phyloP scores from a whole-genome alignment of 1,139 yeast species.

The Zygosaccharomyces pseudobailii region DNA sequence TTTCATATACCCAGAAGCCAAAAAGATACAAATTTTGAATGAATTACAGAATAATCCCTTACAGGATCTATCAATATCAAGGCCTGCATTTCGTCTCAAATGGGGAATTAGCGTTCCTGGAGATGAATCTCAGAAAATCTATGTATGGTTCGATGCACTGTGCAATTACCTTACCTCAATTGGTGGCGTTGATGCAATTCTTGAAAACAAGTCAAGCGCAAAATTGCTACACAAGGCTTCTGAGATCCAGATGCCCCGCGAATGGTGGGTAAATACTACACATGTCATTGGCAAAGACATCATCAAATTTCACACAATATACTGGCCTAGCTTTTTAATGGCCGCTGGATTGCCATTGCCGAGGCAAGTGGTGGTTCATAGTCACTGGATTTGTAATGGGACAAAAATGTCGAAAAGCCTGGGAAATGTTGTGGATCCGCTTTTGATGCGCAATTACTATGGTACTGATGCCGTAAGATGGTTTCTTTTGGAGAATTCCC shows the following conservation, averaged over 20 bases:
- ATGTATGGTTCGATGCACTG: conserved; percentile 97
- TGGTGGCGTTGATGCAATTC: conserved; percentile 47
- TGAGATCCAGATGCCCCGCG: conserved; percentile 5
- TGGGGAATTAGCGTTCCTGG: conserved; percentile 94
- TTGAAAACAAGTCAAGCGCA: conserved; percentile 21
- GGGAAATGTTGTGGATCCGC: conserved; percentile 96
- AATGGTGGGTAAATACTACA: conserved; percentile 41
- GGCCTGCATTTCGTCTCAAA: conserved; percentile 68
- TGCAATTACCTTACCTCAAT: conserved; percentile 76
- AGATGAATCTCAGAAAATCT: conserved; percentile 72
- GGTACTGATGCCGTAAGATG: conserved; percentile 75
- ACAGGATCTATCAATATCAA: conserved; percentile 72
- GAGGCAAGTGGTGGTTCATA: conserved; percentile 73
- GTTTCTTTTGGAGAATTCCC: conserved; percentile 72
- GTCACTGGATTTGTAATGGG: conserved; percentile 92
- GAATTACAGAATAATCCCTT: conserved; percentile 51
- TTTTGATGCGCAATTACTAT: conserved; percentile 51
- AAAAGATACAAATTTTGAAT: conserved; percentile 50
- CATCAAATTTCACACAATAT: conserved; percentile 77
- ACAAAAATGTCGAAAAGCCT: conserved; percentile 88
- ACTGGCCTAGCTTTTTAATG: conserved; percentile 90
- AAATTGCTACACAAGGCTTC: conserved; percentile 1
- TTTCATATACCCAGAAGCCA: conserved; percentile 62
- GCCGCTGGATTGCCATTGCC: conserved; percentile 78
- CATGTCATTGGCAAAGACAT: conserved; percentile 94